These are phyloP conservation scores for Fusarium sulawesiense DNA, from an alignment of 2,329 filamentous ascomycete genomes.

Conservation along the genomic window DNA sequence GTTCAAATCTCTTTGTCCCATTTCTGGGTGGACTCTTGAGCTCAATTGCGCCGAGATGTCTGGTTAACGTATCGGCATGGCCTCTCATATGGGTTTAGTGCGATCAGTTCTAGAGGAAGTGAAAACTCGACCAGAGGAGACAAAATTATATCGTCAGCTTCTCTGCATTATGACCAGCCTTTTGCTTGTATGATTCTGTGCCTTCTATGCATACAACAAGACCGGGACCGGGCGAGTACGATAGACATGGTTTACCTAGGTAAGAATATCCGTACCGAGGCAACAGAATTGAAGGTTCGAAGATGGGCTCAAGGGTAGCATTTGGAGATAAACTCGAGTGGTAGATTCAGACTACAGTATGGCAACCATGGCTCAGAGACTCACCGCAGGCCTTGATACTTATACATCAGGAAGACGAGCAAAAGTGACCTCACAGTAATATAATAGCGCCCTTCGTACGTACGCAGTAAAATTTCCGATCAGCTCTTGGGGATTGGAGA, in stretches of 20 bases:
- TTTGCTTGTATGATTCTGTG: not conserved
- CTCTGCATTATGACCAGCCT: not conserved
- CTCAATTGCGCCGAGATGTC: conserved; percentile 4
- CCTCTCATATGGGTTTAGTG: not conserved
- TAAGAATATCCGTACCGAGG: not conserved
- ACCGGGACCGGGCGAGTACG: not conserved
- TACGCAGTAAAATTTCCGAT: not conserved
- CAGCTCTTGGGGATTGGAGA: not conserved
- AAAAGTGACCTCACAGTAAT: not conserved
- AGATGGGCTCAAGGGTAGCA: not conserved
- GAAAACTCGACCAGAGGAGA: not conserved
- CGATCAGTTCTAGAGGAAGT: not conserved
- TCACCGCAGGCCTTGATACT: not conserved
- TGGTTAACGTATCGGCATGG: not conserved
- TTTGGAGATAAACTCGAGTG: not conserved
- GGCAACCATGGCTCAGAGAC: not conserved
- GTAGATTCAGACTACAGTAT: not conserved
- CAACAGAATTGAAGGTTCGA: not conserved
- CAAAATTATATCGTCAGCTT: not conserved
- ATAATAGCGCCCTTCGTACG: not conserved
- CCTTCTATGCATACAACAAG: not conserved
- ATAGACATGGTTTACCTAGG: not conserved
- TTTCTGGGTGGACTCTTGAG: conserved; percentile 7
- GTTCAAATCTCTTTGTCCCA: conserved; percentile 8
- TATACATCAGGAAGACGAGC: not conserved